Conservation (phyloP, 2,329 filamentous ascomycete genomes). For the Pestalotiopsis sp. region DNA sequence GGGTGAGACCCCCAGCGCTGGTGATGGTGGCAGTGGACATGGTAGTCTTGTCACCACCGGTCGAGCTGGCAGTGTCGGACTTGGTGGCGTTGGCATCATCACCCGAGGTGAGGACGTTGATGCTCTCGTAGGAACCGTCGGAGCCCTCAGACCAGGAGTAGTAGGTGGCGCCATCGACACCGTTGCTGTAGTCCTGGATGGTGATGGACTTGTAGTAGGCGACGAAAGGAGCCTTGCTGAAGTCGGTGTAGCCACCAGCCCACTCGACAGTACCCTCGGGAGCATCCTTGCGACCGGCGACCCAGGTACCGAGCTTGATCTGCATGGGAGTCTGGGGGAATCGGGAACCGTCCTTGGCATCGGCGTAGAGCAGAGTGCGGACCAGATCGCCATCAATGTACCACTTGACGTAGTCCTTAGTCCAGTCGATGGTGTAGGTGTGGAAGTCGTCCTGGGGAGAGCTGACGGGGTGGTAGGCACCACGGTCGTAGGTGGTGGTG, state of each 20-base stretch:
- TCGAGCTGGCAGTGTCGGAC: conserved; percentile 21
- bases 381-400: conserved; percentile 62
- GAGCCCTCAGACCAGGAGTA: conserved; percentile 54
- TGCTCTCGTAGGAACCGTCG: conserved; percentile 52
- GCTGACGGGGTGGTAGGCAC: conserved; percentile 60
- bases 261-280: conserved; percentile 71
- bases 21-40: conserved; percentile 17
- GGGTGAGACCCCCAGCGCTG: conserved; percentile 25
- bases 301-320: conserved; percentile 71
- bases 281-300: conserved; percentile 60
- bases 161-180: conserved; percentile 48
- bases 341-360: conserved; percentile 59
- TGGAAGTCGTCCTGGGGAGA: conserved; percentile 58
- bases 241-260: conserved; percentile 64
- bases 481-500: conserved; percentile 70
- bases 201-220: conserved; percentile 60
- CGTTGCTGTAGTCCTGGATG: conserved; percentile 58
- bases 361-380: conserved; percentile 61
- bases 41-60: conserved; percentile 19
- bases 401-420: conserved; percentile 64
- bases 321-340: conserved; percentile 78
- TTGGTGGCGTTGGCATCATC: not conserved
- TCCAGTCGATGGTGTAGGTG: conserved; percentile 73
- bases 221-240: conserved; percentile 52
- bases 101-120: conserved; percentile 47